These are phyloP conservation scores for Penicillium sp. DNA, from an alignment of 2,329 filamentous ascomycete genomes.

Conservation along the genomic window DNA sequence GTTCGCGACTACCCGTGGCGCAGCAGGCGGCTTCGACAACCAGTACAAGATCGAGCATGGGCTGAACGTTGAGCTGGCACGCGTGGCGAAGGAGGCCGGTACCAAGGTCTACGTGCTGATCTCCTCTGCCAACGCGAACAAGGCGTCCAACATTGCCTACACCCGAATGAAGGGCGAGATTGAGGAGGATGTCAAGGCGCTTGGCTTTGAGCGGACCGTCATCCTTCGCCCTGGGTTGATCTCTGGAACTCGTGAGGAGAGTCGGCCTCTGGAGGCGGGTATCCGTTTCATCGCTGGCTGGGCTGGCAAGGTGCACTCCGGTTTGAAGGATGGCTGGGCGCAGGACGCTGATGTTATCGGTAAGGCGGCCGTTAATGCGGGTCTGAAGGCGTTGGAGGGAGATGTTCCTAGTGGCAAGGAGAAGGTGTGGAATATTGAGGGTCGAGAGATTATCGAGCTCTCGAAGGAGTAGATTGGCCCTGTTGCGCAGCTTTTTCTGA, in stretches of 20 bases:
- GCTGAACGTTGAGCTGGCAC: slow-evolving; percentile 78
- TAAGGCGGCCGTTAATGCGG: slow-evolving; percentile 45
- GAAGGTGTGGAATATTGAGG: slow-evolving; percentile 45
- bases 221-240: slow-evolving; percentile 77
- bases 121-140: slow-evolving; percentile 60
- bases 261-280: slow-evolving; percentile 62
- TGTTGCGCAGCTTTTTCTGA: neutral
- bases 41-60: slow-evolving; percentile 91
- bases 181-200: slow-evolving; percentile 72
- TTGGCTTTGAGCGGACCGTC: slow-evolving; percentile 78
- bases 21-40: slow-evolving; percentile 74
- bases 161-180: slow-evolving; percentile 82
- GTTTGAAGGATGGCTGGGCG: slow-evolving; percentile 67
- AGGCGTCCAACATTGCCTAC: slow-evolving; percentile 60
- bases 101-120: slow-evolving; percentile 78
- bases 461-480: slow-evolving; percentile 20
- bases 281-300: slow-evolving; percentile 60
- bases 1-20: slow-evolving; percentile 77
- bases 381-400: slow-evolving; percentile 45
- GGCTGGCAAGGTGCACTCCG: slow-evolving; percentile 58
- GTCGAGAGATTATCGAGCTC: slow-evolving; percentile 43
- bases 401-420: slow-evolving; percentile 43
- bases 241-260: slow-evolving; percentile 69
- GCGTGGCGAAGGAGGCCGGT: slow-evolving; percentile 73
- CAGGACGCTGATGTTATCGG: slow-evolving; percentile 75